Percentiles rank a stretch among this genome's conserved stretches.
These are phyloP conservation scores for Bimuria novae-zelandiae DNA, from an alignment of 2,329 filamentous ascomycete genomes.

Conservation along the genomic window DNA sequence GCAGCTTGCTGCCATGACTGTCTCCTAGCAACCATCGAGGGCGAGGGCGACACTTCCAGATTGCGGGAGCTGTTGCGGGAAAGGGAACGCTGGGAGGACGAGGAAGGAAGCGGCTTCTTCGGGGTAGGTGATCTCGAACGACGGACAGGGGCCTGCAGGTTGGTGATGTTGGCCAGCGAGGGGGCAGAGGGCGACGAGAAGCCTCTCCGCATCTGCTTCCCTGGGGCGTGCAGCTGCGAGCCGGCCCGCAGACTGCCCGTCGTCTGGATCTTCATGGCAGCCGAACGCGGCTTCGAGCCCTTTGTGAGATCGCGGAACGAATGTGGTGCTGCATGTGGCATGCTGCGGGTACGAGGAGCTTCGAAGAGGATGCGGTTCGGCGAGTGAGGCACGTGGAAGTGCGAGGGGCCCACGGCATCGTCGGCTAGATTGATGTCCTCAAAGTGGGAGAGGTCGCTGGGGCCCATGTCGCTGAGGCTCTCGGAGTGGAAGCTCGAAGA, in stretches of 20 bases:
- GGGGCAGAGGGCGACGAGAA: constrained; percentile 47
- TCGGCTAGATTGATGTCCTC: constrained; percentile 86
- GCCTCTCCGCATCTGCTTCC: constrained; percentile 46
- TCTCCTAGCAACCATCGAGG: constrained; percentile 46
- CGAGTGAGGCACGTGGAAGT: constrained; percentile 51
- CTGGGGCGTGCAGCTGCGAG: constrained; percentile 44
- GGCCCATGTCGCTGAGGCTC: constrained; percentile 66
- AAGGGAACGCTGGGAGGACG: constrained; percentile 34
- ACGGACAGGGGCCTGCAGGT: constrained; percentile 37
- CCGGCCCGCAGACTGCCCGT: constrained; percentile 42
- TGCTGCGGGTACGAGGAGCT: constrained; percentile 24
- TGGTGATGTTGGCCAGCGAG: constrained; percentile 33
- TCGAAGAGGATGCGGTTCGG: constrained; percentile 40
- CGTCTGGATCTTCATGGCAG: constrained; percentile 48
- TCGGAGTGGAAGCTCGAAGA: constrained; percentile 86
- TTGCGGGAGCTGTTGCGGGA: constrained; percentile 41
- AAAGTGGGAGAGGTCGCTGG: constrained; percentile 79
- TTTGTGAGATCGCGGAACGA: constrained; percentile 48
- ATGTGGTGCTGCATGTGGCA: constrained; percentile 23
- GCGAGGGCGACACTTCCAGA: constrained; percentile 36
- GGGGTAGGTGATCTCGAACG: constrained; percentile 45
- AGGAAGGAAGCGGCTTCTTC: constrained; percentile 28
- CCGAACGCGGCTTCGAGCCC: constrained; percentile 43
- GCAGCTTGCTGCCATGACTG: constrained; percentile 67
- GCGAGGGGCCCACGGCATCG: constrained; percentile 59